Percentiles rank a stretch among this genome's conserved stretches.
Evolutionary conservation across 116 monocot species (phyloP).

Genomic region (Dioscorea cayenensis): DNA sequence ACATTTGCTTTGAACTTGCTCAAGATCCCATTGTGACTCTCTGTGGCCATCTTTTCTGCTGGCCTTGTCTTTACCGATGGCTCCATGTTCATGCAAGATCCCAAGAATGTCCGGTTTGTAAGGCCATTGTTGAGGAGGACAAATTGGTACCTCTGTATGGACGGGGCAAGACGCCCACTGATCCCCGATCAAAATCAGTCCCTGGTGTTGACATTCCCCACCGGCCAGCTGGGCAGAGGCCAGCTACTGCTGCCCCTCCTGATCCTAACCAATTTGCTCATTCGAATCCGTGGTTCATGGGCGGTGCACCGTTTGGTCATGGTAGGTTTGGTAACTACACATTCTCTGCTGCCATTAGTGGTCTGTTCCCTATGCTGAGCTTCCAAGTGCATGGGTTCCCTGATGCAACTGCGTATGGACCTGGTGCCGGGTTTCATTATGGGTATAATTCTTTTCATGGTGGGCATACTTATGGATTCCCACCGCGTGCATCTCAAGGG

Average conservation of each 20-base stretch:
- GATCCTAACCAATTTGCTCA: constrained; percentile 17
- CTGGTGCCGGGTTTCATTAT: constrained; percentile 39
- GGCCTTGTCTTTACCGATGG: constrained; percentile 69
- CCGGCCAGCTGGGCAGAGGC: constrained; percentile 49
- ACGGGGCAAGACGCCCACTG: constrained; percentile 35
- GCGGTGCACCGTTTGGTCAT: constrained; percentile 11
- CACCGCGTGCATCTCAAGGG: constrained; percentile 25
- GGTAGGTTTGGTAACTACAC: constrained; percentile 31
- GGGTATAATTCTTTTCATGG: constrained; percentile 46
- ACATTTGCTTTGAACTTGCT: constrained; percentile 67
- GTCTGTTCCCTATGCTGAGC: constrained; percentile 45
- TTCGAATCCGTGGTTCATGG: constrained; percentile 28
- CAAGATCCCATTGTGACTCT: constrained; percentile 63
- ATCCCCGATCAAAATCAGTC: constrained; percentile 34
- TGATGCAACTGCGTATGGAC: constrained; percentile 41
- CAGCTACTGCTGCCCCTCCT: constrained; percentile 31
- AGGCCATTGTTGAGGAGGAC: constrained; percentile 50
- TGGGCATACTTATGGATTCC: constrained; percentile 39
- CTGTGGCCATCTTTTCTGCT: constrained; percentile 68
- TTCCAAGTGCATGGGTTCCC: constrained; percentile 63
- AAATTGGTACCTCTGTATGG: constrained; percentile 64
- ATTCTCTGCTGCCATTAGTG: constrained; percentile 36
- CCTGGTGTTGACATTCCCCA: constrained; percentile 39
- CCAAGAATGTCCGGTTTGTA: constrained; percentile 65
- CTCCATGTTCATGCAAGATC: constrained; percentile 44